Evolutionary conservation across 2,329 filamentous ascomycete genomes (phyloP), one percentile per base, ranked within the genome.

Genomic region (Fusarium sororula): DNA sequence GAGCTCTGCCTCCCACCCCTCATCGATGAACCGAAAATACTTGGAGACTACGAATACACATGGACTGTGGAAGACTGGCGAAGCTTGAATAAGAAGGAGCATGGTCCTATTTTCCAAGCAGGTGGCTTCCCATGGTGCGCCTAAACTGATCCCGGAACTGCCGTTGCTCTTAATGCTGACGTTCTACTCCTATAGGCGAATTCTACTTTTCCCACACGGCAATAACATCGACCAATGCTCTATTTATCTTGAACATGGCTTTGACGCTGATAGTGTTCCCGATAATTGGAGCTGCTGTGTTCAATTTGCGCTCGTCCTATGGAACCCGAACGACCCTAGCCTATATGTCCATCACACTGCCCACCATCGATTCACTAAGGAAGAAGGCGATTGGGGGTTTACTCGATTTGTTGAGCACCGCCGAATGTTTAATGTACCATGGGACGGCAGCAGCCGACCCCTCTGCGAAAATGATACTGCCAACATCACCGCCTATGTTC

Each of bases 301-400:
- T 50, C 96, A 98, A 81, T 99, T 99, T 83, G 92, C 94, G 66
- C 87, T 99, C 55, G 96, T 98, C 9, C 87, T 99, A 62, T 98
- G 94, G 92, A 99, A 98, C 82, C 92, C 93, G 51, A 94, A 96
- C 80, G 94, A 98, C 78, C 96, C 96, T n/a, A 91, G 91, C 72
- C 89, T 98, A 77, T 94, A 93, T 82, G 88, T 88, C 57, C 93
- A 98, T 78, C 91, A 94, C 85, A 89, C 87, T 48, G 96, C 96
- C n/a, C 94, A 95, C 77, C 96, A 99, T 81, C 93, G 96, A 67
- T 99, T 98, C 83, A 98, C 95, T 8, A 94, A 93, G 73, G 96
- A 98, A 48, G 96, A 99, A 83, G 95, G 94, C 30, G 96, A 99
- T 79, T 99, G 96, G 96, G 96, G 96, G 3, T 99, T 99, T 82